Base-by-base conservation (phyloP, 352 stramenopile genomes). In the Saprolegnia diclina region DNA sequence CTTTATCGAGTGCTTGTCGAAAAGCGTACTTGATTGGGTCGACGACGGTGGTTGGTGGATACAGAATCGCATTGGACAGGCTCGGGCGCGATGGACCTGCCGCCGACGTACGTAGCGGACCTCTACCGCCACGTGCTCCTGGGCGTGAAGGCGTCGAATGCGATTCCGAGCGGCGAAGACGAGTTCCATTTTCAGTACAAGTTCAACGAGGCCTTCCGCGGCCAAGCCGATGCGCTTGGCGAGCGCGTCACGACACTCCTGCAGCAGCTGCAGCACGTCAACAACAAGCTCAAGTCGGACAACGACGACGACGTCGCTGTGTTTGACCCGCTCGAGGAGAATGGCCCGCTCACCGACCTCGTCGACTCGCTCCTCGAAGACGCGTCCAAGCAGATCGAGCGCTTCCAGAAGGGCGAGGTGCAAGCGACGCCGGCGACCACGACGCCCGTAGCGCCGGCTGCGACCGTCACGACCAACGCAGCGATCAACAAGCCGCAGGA, bases 401-500 rank as follows among this genome's bases (percentile, higher is more conserved):
- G 81, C 44, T 86, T 86, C 45, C 76, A 79, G 52, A 74, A 74
- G 54, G 72, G 78, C 42, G 53, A 64, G 42, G 53, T 63, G 1
- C 22, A 56, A 14, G 73, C 75, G 16, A 68, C 55, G 40, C 42
- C 67, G 19, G 14, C 53, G 48, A 57, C 21, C 13, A 19, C 21
- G 55, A 65, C 38, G 56, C 57, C 55, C 40, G 45, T 29, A 22
- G 9, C 46, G 62, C 61, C 63, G 67, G 42, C 62, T 61, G 13
- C 76, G 74, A 29, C 50, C 21, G 26, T 53, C 42, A 72, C 73
- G 16, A 74, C 76, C 52, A 64, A 62, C 21, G 57, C 56, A 19
- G 66, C 74, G n/a, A 74, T 92, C 55, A 70, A 80, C 56, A 97
- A 97, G 66, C 92, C 92, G 29, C 93, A 98, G 77, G 74, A 94